Evolutionary conservation across 768 basidiomycete species (phyloP), one percentile per base, ranked within the genome.

Genomic region (Scleroderma citrinum): DNA sequence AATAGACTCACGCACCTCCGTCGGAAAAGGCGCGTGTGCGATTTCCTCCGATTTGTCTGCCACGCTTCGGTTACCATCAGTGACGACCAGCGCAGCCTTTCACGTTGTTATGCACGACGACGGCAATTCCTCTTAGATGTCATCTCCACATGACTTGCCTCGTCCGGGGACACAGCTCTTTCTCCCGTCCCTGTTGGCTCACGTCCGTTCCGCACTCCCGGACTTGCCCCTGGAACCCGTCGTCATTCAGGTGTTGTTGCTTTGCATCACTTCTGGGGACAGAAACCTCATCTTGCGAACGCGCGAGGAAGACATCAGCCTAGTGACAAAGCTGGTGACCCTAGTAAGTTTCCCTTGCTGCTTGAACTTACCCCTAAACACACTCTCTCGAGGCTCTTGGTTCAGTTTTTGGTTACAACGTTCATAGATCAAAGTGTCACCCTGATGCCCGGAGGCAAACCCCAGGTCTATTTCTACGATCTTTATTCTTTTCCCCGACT

Each of bases 271-370:
- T 31, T 73, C 84, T 3, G 78, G 78, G 1, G 70, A 82, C 56
- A 81, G 76, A 53, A 73, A 87, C 61, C 67, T 89, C 24, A 71
- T 90, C 48, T 67, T 90, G 16, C 74, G 82, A 38, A 78, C 84
- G 2, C 71, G 70, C 11, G 81, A 83, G 53, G 82, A 86, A 47
- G 87, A 89, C 51, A 65, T 87, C 29, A 59, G 71, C 21, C 60
- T 81, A 7, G 79, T 85, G 23, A 73, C 76, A 30, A 81, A 76
- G 57, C 69, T 88, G 31, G 74, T 74, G 12, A 66, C 73, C 44
- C 71, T 81, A 67, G 87, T 87, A 65, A 34, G 59, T 53, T 21
- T n/a, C 14, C 26, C 26, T 8, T 29, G 26, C 26, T 5, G 5
- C 26, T 43, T 32, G 45, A 36, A 23, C 37, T 48, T 39, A 29